Evolutionary conservation across 768 basidiomycete genomes (phyloP).

Genomic region (Tricholoma matsutake): DNA sequence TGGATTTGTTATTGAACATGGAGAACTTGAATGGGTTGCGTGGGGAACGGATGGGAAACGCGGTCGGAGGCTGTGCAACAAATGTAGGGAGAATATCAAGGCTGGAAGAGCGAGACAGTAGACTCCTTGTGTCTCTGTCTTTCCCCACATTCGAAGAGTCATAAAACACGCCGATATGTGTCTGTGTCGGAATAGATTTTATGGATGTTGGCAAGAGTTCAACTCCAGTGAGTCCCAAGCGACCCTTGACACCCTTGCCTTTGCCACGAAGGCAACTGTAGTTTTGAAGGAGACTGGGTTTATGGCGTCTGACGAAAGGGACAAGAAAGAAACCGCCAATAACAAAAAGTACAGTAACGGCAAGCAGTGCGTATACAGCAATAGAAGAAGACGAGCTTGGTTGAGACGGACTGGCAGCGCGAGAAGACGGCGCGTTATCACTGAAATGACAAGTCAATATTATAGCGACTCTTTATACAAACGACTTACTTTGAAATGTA

Average conservation of each 20-base stretch:
- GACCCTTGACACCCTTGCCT: conserved; percentile 14
- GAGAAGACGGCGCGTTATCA: neutral
- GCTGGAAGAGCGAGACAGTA: conserved; percentile 20
- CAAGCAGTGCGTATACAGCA: conserved; percentile 13
- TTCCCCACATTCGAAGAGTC: conserved; percentile 17
- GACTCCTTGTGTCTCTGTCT: conserved; percentile 2
- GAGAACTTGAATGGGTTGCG: conserved; percentile 14
- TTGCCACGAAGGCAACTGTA: conserved; percentile 20
- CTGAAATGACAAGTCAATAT: neutral
- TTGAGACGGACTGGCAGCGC: conserved; percentile 1
- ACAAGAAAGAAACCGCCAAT: conserved; percentile 14
- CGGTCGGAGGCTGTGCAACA: conserved; percentile 4
- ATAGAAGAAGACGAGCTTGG: conserved; percentile 8
- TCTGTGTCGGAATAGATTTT: conserved; percentile 12
- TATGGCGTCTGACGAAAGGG: conserved; percentile 13
- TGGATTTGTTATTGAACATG: conserved; percentile 10
- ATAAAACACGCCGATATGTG: conserved; percentile 14
- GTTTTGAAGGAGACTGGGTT: conserved; percentile 6
- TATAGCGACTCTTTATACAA: too few relatives aligned
- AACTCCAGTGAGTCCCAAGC: conserved; percentile 15
- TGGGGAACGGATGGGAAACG: conserved; percentile 10
- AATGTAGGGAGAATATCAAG: conserved; percentile 15
- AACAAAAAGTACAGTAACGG: conserved; percentile 12
- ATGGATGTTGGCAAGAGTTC: conserved; percentile 21
- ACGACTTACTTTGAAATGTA: too few relatives aligned